Conservation (phyloP, 768 basidiomycete species). For the Ephemerocybe angulata region DNA sequence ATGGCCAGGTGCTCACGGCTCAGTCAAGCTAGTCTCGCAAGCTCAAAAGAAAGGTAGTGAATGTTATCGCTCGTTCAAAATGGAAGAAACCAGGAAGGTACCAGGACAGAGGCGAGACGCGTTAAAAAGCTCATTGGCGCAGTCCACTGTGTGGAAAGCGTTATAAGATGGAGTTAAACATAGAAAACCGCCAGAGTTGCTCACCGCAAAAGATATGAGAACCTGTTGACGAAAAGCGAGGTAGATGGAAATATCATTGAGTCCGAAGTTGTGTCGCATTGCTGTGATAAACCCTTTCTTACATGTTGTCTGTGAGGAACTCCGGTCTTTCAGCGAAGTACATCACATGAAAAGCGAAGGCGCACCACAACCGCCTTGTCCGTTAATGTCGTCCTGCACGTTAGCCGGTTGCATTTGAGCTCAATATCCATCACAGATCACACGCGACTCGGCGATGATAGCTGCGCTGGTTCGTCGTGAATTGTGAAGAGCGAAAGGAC, state of each 20-base stretch:
- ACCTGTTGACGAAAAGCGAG: too few relatives aligned
- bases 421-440: slow-evolving; percentile 62
- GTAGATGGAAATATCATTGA: slow-evolving; percentile 2
- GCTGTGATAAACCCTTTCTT: too few relatives aligned
- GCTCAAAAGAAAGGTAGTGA: slow-evolving; percentile 36
- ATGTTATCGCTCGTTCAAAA: not conserved
- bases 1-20: slow-evolving; percentile 52
- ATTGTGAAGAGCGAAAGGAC: too few relatives aligned
- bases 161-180: not conserved
- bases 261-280: too few relatives aligned
- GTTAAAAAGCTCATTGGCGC: slow-evolving; percentile 82
- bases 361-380: slow-evolving; percentile 87
- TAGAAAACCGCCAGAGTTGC: slow-evolving; percentile 11
- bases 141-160: slow-evolving; percentile 52
- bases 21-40: slow-evolving; percentile 74
- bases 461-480: too few relatives aligned
- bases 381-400: slow-evolving; percentile 59
- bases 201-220: slow-evolving; percentile 85
- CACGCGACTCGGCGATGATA: too few relatives aligned
- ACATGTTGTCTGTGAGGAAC: slow-evolving; percentile 31
- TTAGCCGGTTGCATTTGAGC: slow-evolving; percentile 75
- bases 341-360: too few relatives aligned
- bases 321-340: too few relatives aligned
- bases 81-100: slow-evolving; percentile 16
- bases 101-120: slow-evolving; percentile 77